A percentile compares a stretch with the other conserved stretches of the same genome.
Conservation (phyloP, 352 stramenopile genomes). For the Blastocystis sp. region DNA sequence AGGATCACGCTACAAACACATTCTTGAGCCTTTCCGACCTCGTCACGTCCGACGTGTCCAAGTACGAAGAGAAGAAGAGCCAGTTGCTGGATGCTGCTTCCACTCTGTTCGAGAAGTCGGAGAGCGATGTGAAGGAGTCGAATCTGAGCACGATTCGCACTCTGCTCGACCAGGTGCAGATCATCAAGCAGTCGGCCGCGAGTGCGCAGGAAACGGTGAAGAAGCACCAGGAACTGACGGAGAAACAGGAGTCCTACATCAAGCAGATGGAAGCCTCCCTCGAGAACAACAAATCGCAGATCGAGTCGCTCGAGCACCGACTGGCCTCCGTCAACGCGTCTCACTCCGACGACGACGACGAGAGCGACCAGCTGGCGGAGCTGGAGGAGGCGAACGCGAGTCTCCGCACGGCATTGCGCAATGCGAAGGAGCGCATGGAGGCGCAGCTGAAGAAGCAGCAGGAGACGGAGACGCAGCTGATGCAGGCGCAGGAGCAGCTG, state of each 20-base stretch:
- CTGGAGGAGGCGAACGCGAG: conserved; percentile 50
- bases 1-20: neutral
- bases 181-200: neutral
- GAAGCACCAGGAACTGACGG: conserved; percentile 1
- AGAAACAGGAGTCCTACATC: conserved; percentile 30
- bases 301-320: neutral
- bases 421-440: conserved; percentile 70
- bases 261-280: conserved; percentile 13
- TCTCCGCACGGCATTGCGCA: conserved; percentile 29
- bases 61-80: neutral
- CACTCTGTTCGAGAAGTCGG: neutral
- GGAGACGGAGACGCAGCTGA: conserved; percentile 19
- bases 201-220: neutral
- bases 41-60: neutral
- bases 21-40: conserved; percentile 25
- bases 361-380: neutral
- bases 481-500: conserved; percentile 23
- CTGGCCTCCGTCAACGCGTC: neutral
- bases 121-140: neutral
- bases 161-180: neutral
- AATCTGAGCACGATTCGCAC: neutral
- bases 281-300: neutral
- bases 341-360: neutral
- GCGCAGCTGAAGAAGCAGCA: conserved; percentile 1
- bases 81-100: neutral